Evolutionary conservation across 371 early-diverging fungal species (phyloP).

Genomic region (Mortierella sp.): DNA sequence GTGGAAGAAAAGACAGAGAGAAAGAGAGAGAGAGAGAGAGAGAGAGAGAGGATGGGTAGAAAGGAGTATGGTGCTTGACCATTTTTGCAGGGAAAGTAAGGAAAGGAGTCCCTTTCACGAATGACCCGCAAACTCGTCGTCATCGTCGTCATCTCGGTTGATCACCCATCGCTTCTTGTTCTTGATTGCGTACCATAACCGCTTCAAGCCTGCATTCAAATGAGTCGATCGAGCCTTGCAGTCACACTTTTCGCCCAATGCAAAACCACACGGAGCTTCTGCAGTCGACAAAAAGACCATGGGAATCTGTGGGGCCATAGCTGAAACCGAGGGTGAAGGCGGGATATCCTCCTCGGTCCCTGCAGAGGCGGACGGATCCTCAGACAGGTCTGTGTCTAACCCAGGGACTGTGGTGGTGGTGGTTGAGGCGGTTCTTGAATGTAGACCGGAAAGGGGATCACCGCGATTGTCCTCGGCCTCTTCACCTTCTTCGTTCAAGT

Average conservation of each 20-base stretch:
- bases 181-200: constrained; percentile 18
- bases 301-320: constrained; percentile 4
- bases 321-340: background rate
- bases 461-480: too few species aligned
- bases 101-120: too few species aligned
- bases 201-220: constrained; percentile 13
- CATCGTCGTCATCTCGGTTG: constrained; percentile 3
- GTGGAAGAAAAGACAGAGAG: too few species aligned
- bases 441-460: too few species aligned
- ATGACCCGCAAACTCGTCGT: too few species aligned
- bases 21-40: too few species aligned
- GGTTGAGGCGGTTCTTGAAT: background rate
- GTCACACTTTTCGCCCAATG: constrained; percentile 20
- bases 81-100: too few species aligned
- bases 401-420: background rate
- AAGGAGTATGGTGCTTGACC: too few species aligned
- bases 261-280: constrained; percentile 17
- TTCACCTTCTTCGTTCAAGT: background rate
- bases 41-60: too few species aligned
- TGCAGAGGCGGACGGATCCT: background rate
- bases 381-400: constrained; percentile 4
- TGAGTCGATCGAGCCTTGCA: constrained; percentile 11
- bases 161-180: constrained; percentile 21
- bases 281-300: constrained; percentile 30
- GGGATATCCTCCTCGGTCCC: background rate